Evolutionary conservation across 2,329 filamentous ascomycete genomes (phyloP).

Genomic region (Cercospora nicotianae): DNA sequence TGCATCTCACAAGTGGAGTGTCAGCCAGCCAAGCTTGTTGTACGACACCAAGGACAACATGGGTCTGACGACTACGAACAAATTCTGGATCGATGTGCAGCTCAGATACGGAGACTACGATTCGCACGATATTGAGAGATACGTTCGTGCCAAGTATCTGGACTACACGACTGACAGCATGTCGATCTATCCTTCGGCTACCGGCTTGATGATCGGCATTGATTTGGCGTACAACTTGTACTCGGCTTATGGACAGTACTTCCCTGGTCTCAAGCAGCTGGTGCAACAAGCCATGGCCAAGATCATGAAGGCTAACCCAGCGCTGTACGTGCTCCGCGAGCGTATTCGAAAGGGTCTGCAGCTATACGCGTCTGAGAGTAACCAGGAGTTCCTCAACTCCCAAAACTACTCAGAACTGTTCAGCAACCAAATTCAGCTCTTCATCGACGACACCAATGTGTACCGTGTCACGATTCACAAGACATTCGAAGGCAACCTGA

Average conservation of each 20-base stretch:
- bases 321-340: slow-evolving; percentile 91
- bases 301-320: slow-evolving; percentile 99
- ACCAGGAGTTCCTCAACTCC: slow-evolving; percentile 98
- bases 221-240: slow-evolving; percentile 98
- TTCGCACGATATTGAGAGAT: slow-evolving; percentile 97
- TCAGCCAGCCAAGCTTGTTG: slow-evolving; percentile 86
- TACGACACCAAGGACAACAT: slow-evolving; percentile 97
- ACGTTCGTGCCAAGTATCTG: slow-evolving; percentile 95
- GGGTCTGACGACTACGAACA: slow-evolving; percentile 91
- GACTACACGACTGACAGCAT: slow-evolving; percentile 99
- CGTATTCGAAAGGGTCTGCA: slow-evolving; percentile 98
- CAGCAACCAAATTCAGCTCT: slow-evolving; percentile 97
- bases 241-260: slow-evolving; percentile 97
- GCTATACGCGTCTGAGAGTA: slow-evolving; percentile 96
- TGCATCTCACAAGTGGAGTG: slow-evolving; percentile 98
- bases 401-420: slow-evolving; percentile 99
- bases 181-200: slow-evolving; percentile 96
- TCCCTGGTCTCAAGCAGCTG: slow-evolving; percentile 92
- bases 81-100: slow-evolving; percentile 98
- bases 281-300: slow-evolving; percentile 99
- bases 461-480: slow-evolving; percentile 99
- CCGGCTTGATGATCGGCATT: slow-evolving; percentile 95
- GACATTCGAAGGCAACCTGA: slow-evolving; percentile 98
- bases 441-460: slow-evolving; percentile 98
- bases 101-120: slow-evolving; percentile 97